These are phyloP conservation scores for Primulina huaijiensis DNA, from an alignment of 257 asterid species.

Conservation along the genomic window DNA sequence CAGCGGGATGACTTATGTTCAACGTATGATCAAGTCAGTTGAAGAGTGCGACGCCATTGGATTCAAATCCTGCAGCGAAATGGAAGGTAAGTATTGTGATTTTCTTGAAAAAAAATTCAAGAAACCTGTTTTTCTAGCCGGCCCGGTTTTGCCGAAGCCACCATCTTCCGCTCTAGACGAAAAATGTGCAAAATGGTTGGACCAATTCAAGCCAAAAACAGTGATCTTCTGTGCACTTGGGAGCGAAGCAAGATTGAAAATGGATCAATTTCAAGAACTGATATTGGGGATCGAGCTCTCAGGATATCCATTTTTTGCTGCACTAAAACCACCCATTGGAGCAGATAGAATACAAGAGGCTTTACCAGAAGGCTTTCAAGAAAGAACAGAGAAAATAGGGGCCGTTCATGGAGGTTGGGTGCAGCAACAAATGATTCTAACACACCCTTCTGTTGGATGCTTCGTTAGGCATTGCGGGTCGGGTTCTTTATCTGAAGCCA, in stretches of 20 bases:
- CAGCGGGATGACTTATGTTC: constrained; percentile 27
- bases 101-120: constrained; percentile 36
- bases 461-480: constrained; percentile 40
- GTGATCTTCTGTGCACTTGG: constrained; percentile 49
- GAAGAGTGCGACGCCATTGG: constrained; percentile 37
- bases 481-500: constrained; percentile 38
- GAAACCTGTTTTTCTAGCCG: constrained; percentile 41
- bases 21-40: constrained; percentile 28
- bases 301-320: constrained; percentile 32
- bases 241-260: constrained; percentile 39
- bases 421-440: constrained; percentile 32
- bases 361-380: constrained; percentile 30
- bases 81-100: constrained; percentile 36
- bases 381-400: constrained; percentile 27
- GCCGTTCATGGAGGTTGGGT: constrained; percentile 38
- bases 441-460: constrained; percentile 37
- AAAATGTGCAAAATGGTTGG: constrained; percentile 39
- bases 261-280: constrained; percentile 32
- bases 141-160: constrained; percentile 41
- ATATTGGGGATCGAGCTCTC: constrained; percentile 34
- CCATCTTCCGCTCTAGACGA: constrained; percentile 26
- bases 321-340: constrained; percentile 38
- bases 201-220: constrained; percentile 28
- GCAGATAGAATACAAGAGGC: constrained; percentile 33
- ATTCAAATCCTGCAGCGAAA: constrained; percentile 41